Conservation (phyloP, 768 basidiomycete species). For the Lactifluus volemus region DNA sequence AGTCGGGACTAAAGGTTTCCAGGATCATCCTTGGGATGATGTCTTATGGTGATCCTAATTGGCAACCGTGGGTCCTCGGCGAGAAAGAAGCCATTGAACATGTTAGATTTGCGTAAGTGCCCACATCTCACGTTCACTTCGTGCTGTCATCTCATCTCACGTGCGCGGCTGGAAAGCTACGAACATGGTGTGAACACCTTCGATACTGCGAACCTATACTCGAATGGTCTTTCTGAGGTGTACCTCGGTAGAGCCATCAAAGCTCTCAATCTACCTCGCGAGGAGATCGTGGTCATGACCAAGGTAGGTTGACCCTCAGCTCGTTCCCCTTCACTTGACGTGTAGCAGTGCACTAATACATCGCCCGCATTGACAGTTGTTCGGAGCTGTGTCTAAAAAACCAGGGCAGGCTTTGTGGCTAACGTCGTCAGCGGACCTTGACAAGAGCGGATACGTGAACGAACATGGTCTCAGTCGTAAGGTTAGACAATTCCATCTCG, state of each 20-base stretch:
- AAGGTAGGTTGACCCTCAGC: conserved; percentile 24
- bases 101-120: conserved; percentile 22
- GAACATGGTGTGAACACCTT: conserved; percentile 60
- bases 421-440: conserved; percentile 3
- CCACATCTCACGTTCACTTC: conserved; percentile 4
- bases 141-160: conserved; percentile 10
- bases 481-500: conserved; percentile 15
- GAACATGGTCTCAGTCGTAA: conserved; percentile 31
- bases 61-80: conserved; percentile 27
- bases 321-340: no score
- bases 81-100: conserved; percentile 24
- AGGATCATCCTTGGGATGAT: conserved; percentile 57
- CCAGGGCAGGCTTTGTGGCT: background rate
- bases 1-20: conserved; percentile 54
- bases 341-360: background rate
- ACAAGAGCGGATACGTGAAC: conserved; percentile 30
- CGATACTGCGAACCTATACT: conserved; percentile 42
- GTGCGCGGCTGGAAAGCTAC: conserved; percentile 26
- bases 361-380: background rate
- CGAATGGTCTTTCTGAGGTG: conserved; percentile 28
- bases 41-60: conserved; percentile 39
- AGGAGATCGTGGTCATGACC: conserved; percentile 36
- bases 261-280: conserved; percentile 30
- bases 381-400: background rate
- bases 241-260: conserved; percentile 36